Conservation (phyloP, 345 rosid species). For the Schrenkiella parvula region DNA sequence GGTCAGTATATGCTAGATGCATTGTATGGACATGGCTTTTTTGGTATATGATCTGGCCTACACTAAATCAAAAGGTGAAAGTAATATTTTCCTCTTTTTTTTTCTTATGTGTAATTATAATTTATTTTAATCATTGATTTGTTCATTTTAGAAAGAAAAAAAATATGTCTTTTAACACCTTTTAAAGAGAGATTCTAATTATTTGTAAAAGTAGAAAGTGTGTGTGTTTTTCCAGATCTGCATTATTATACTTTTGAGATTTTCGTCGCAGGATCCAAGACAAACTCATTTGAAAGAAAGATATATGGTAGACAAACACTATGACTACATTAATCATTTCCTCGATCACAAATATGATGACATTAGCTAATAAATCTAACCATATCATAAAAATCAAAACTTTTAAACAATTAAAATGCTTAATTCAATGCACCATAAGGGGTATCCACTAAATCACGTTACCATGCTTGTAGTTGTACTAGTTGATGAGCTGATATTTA, state of each 20-base stretch:
- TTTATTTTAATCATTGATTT: not conserved
- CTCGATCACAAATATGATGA: not conserved
- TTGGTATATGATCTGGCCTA: constrained; percentile 1
- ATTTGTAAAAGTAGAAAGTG: not conserved
- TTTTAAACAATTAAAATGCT: not conserved
- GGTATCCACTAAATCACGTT: not conserved
- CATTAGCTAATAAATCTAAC: not conserved
- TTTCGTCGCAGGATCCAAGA: constrained; percentile 16
- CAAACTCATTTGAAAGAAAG: constrained; percentile 10
- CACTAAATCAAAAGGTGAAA: not conserved
- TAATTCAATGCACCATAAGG: not conserved
- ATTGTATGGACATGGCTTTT: constrained; percentile 1
- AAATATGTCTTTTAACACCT: not conserved
- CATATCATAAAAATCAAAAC: not conserved
- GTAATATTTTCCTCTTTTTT: not conserved
- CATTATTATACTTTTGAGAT: constrained; percentile 4
- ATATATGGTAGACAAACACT: constrained; percentile 1
- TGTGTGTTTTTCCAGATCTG: not conserved
- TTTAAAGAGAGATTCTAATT: not conserved
- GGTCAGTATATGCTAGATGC: not conserved
- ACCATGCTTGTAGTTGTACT: not conserved
- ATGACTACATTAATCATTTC: not conserved
- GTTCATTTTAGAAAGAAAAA: not conserved
- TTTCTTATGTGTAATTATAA: not conserved
- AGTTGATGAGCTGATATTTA: not conserved